Evolutionary conservation across 139 green algal species (phyloP), one percentile per base, ranked within the genome.

Genomic region (Pleodorina starrii): DNA sequence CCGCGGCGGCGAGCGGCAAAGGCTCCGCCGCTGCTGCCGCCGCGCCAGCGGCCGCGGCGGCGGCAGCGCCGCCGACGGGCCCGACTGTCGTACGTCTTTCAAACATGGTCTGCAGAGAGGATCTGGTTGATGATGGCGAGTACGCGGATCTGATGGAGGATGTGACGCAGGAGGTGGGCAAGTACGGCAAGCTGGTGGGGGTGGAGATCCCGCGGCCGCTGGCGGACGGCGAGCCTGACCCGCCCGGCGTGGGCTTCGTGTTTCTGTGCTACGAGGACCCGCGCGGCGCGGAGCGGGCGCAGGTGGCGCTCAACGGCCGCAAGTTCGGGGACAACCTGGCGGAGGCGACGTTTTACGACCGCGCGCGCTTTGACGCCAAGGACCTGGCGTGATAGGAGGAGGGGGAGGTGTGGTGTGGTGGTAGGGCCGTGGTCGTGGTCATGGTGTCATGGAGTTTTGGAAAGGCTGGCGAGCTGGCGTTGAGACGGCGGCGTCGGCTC

Each of bases 91-190:
- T 95, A 69, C 90, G 91, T 12, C 87, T 96, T 6, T 88, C 84
- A 9, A 92, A 92, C 44, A 95, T 94, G 91, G 91, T 96, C 27
- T 50, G 42, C 11, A 73, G 90, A 25, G 86, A 94, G 12, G 93
- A 96, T 57, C 86, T 96, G 78, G 32, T 93, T 44, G 93, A 96
- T 72, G 87, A 93, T 35, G 90, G 93, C 38, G 94, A 96, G 77
- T 96, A 94, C 80, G 84, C 85, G 1, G 87, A 86, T 29, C 68
- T 96, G 29, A 14, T 95, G 81, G 92, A 95, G 35, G 94, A 96
- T 57, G 92, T 93, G 23, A 80, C 32, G 7, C 44, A 84, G 44
- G 94, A 96, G 90, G 90, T 95, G 46, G 85, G 69, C 50, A 96
- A 95, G 91, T 96, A 96, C 88, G 94, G 94, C 9, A 76, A 90